Evolutionary conservation across 1,284 basidiomycete genomes (phyloP).

Genomic region (Ustilago crameri): DNA sequence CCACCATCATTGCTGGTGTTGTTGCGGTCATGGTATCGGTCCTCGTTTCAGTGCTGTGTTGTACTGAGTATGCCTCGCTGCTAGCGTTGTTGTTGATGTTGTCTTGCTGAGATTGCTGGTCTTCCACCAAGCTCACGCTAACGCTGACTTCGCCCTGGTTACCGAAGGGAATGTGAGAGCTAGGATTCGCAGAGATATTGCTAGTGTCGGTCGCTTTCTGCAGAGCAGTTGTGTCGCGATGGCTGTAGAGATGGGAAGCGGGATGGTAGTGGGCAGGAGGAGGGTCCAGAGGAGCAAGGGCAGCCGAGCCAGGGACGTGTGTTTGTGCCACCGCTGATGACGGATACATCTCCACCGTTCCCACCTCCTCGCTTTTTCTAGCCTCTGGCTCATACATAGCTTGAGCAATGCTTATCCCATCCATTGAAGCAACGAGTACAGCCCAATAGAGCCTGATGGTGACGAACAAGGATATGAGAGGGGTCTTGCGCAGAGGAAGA

Average conservation of each 20-base stretch:
- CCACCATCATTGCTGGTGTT: constrained; percentile 24
- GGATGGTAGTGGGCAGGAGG: neutral
- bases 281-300: constrained; percentile 20
- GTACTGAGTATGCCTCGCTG: neutral
- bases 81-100: neutral
- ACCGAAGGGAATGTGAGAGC: neutral
- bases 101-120: neutral
- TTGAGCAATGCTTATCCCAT: constrained; percentile 1
- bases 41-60: constrained; percentile 3
- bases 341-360: constrained; percentile 32
- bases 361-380: neutral
- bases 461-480: too few relatives aligned
- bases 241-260: constrained; percentile 1
- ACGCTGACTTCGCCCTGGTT: constrained; percentile 9
- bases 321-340: constrained; percentile 32
- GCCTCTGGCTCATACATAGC: constrained; percentile 3
- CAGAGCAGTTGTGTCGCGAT: constrained; percentile 8
- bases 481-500: too few relatives aligned
- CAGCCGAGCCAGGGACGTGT: constrained; percentile 24
- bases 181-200: constrained; percentile 4
- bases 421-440: neutral
- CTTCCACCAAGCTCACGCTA: constrained; percentile 2
- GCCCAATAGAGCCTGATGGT: too few relatives aligned
- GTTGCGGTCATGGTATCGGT: constrained; percentile 24
- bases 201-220: constrained; percentile 23